Base-by-base conservation (phyloP, 768 basidiomycete genomes). In the Leccinum variicolor region DNA sequence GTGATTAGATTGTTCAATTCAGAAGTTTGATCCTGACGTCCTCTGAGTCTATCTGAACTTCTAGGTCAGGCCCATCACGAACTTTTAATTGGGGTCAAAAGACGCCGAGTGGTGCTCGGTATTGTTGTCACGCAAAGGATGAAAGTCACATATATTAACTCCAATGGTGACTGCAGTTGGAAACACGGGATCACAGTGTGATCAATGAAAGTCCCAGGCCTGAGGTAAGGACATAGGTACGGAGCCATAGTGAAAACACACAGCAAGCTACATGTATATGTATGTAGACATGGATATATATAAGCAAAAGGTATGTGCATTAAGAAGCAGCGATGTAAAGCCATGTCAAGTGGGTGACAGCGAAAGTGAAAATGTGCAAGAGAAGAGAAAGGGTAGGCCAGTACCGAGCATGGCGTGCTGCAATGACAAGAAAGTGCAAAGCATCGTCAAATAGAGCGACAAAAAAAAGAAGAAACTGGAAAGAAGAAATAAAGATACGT, bases 291-390 rank as follows among this genome's bases (percentile, higher is more conserved):
- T 3, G 14, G 0, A 4, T 8, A 41, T 41, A 41, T 41, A 41
- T 41, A 41, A 41, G 39, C 39, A 41, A 39, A 31, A 54, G n/a
- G n/a, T 46, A 54, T 23, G 28, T 41, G 39, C 39, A 41, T 41
- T 9, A 41, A 53, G 53, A 13, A 36, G 17, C 60, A 46, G 29
- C 53, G 36, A 47, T 25, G 28, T 34, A 46, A 39, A 10, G 55
- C 55, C 62, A 62, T 52, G 57, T 56, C 65, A 59, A 66, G 59
- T 36, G 57, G 64, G 59, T 36, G 57, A 50, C 56, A 36, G 15
- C 2, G 26, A 65, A 57, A 23, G 11, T 31, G 34, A n/a, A 34
- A 33, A 26, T 17, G 26, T 19, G 39, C 39, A 41, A n/a, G 39
- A n/a, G 39, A 10, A 39, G n/a, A n/a, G 39, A 41, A 41, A 10